Evolutionary conservation across 495 filamentous ascomycete species (phyloP), one percentile per base, ranked within the genome.

Genomic region (Xylaria flabelliformis): DNA sequence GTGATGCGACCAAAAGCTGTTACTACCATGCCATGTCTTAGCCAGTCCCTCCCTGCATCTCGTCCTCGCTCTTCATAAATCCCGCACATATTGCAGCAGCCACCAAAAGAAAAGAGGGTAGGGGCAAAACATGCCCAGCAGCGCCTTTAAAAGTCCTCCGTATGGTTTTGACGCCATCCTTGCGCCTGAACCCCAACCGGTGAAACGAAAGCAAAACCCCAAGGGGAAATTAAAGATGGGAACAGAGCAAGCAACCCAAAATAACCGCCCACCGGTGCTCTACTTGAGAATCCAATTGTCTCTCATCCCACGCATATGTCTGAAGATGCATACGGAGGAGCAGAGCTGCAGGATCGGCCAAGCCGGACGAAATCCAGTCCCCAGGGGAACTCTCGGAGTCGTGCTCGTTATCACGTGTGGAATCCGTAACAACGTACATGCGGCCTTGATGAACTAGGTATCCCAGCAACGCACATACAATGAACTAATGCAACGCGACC

Each of bases 1-100:
- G 86, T 89, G 68, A 90, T 82, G 48, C 88, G 77, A n/a, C 88
- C 87, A 61, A 89, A 89, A 6, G 36, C 87, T 85, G 72, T 68
- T 56, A 44, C 48, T 68, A 9, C n/a, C 59, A 17, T 53, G 26
- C 63, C 58, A 24, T 64, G 24, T 56, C 48, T 72, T 34, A 62
- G 63, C 15, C 51, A 66, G 39, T 50, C 50, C 36, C 12, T 65
- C 48, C 61, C 24, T 32, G 24, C 51, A 44, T 32, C 39, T 17
- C 3, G 34, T 41, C 7, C 21, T 21, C n/a, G 24, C 2, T 42
- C 26, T 41, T 44, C 36, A 32, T 44, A 64, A 39, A 48, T 50
- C 26, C 21, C 63, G 41, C 24, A 67, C 41, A 53, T 17, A 32
- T 17, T 19, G 39, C 24, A 59, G 51, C 15, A 53, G 36, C 32